phyloP scores from a whole-genome alignment of 2,329 filamentous ascomycete genomes.

The Aspergillus ibericus region DNA sequence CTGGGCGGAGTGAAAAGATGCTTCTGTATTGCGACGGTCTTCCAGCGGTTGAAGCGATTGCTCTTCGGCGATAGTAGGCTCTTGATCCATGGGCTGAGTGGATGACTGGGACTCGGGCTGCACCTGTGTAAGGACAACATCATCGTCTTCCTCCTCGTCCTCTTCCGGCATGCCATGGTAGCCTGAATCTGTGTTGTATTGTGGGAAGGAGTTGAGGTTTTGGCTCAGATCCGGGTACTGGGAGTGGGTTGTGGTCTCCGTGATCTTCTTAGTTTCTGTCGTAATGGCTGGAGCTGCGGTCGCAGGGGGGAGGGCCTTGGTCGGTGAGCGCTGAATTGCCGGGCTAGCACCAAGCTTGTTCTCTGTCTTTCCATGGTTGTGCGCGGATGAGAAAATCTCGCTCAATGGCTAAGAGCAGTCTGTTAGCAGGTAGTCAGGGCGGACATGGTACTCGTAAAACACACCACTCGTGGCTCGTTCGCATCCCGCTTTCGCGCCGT shows the following conservation, averaged over 20 bases:
- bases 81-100: constrained; percentile 36
- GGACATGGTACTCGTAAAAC: constrained; percentile 19
- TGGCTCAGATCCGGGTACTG: constrained; percentile 32
- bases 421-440: constrained; percentile 6
- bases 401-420: constrained; percentile 43
- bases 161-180: constrained; percentile 49
- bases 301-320: constrained; percentile 26
- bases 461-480: constrained; percentile 46
- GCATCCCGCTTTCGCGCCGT: constrained; percentile 46
- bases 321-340: constrained; percentile 36
- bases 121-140: constrained; percentile 36
- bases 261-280: constrained; percentile 14
- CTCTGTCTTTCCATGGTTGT: constrained; percentile 42
- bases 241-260: constrained; percentile 25
- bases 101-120: constrained; percentile 34
- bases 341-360: constrained; percentile 36
- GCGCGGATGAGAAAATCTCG: constrained; percentile 47
- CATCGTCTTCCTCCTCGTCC: constrained; percentile 37
- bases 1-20: constrained; percentile 50
- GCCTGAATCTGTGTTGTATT: constrained; percentile 48
- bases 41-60: constrained; percentile 26
- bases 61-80: constrained; percentile 17
- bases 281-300: constrained; percentile 18
- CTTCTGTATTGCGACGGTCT: constrained; percentile 43
- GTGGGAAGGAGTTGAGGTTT: constrained; percentile 41